Evolutionary conservation across 768 basidiomycete genomes (phyloP), one percentile per base, ranked within the genome.

Genomic region (Tephrocybe sp.): DNA sequence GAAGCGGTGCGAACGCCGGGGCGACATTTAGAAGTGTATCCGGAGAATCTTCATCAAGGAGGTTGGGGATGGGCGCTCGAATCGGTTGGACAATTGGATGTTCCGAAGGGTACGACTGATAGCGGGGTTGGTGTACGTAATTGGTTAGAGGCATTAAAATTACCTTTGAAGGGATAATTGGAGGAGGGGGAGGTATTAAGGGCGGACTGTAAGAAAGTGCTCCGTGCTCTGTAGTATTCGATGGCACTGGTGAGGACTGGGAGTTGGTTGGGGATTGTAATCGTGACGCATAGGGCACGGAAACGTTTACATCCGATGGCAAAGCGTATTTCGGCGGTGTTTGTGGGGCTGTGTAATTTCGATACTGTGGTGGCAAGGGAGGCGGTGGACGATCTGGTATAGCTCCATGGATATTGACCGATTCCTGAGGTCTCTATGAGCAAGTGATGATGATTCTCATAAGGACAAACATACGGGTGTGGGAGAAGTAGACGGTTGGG

Each of bases 21-120:
- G 61, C 50, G 8, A 55, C 59, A 31, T 61, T 62, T 2, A 63
- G 36, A 39, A 56, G 57, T 34, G 57, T 67, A 52, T 65, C 60
- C 59, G 63, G 52, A 57, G 70, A 62, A 57, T 89, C 87, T 49
- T 80, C 79, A 66, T 89, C 88, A 53, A 91, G 75, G 20, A 88
- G 67, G 70, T 85, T 81, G 26, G 80, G 76, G 54, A 68, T 61
- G 57, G 77, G 70, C 49, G 63, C 51, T 47, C 59, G 60, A 53
- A 58, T 49, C 54, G 45, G 58, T 49, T 60, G 57, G 44, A 52
- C 49, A 26, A 54, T 26, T 30, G 60, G 58, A 45, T 62, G 51
- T 30, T 60, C 57, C 33, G 55, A 48, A 40, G 60, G 61, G 23
- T 57, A 52, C 26, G 20, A 45, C 35, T 48, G 57, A 33, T 48